A percentile compares a stretch with the other conserved stretches of the same genome.
phyloP scores from a whole-genome alignment of 495 filamentous ascomycete species.

The Podospora tetraspora region DNA sequence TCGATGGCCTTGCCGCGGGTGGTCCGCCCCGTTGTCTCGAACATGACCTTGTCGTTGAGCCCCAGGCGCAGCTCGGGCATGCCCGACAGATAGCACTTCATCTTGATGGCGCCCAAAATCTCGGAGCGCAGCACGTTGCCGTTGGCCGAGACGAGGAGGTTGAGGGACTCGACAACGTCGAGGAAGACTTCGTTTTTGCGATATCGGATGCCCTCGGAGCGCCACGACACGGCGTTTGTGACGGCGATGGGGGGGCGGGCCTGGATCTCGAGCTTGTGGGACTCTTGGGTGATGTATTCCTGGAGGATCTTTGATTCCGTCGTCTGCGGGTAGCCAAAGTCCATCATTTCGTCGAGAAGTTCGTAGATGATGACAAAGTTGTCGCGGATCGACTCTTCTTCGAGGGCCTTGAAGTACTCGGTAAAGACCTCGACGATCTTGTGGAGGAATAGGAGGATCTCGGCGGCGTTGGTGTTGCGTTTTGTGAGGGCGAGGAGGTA shows the following conservation, averaged over 20 bases:
- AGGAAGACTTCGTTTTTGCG: constrained; percentile 99
- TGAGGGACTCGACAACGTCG: constrained; percentile 94
- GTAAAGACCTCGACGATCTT: constrained; percentile 98
- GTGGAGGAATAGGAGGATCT: constrained; percentile 97
- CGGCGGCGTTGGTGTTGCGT: constrained; percentile 97
- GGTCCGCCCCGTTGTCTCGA: constrained; percentile 93
- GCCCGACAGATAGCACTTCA: constrained; percentile 99
- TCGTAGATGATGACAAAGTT: constrained; percentile 99
- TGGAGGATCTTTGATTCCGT: constrained; percentile 99
- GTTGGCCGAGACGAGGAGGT: constrained; percentile 88
- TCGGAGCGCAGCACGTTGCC: constrained; percentile 96
- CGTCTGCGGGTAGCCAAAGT: constrained; percentile 98
- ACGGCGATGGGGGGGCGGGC: constrained; percentile 99
- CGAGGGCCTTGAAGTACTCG: constrained; percentile 99
- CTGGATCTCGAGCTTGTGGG: constrained; percentile 96
- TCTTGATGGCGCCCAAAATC: constrained; percentile 95
- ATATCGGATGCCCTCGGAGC: constrained; percentile 96
- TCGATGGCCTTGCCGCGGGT: constrained; percentile 96
- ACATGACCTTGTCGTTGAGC: constrained; percentile 99
- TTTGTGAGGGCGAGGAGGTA: constrained; percentile 98
- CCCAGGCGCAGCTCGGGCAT: constrained; percentile 97
- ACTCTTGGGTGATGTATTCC: constrained; percentile 99
- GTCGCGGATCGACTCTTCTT: constrained; percentile 98
- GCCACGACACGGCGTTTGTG: constrained; percentile 97
- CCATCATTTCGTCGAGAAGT: constrained; percentile 99